Base-by-base conservation (phyloP, 305 asterid genomes). In the Fraxinus platypoda region DNA sequence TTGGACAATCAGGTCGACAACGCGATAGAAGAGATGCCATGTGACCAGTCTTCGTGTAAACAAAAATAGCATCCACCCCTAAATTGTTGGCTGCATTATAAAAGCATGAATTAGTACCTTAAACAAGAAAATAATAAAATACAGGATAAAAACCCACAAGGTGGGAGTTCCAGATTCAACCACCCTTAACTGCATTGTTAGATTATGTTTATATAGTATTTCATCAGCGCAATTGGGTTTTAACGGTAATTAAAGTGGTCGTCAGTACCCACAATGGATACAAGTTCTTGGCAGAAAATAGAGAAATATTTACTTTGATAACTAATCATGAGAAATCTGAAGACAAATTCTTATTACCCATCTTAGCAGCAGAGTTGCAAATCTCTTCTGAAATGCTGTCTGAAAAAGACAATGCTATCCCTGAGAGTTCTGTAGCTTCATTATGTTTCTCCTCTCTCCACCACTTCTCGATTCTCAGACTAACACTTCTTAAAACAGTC, bases 1-100 rank as follows among this genome's bases (percentile, higher is more conserved):
- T 95, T 70, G 98, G 99, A 91, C 98, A 97, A 85, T 94, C 99
- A 3, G 99, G 98, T 11, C 98, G 94, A 78, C 98, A 91, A 26
- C 99, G 97, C 30, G 99, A 97, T 84, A 97, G 80, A 76, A 97
- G 95, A 72, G 99, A 93, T 79, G 99, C 99, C 99, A 97, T 93
- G 89, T 97, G 95, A 70, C 99, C 98, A 43, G 81, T 75, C 88
- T 92, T 97, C 17, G 98, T 93, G 91, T 93, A 97, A 19, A 93
- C 99, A 74, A 97, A 97, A 37, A 97, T 90, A 28, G 99, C 99
- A 84, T 94, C 99, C 74, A 93, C 97, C 76, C 86, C 99, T 79
- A 97, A 88, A 82, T 94, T 97, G 91, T 38, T 93, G 38, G 98
- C 99, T 97, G 93, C 90, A 91, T 73, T 81, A 80, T 54, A 57